Base-by-base conservation (phyloP, 108 stramenopile genomes). In the Mediolabrus comicus region DNA sequence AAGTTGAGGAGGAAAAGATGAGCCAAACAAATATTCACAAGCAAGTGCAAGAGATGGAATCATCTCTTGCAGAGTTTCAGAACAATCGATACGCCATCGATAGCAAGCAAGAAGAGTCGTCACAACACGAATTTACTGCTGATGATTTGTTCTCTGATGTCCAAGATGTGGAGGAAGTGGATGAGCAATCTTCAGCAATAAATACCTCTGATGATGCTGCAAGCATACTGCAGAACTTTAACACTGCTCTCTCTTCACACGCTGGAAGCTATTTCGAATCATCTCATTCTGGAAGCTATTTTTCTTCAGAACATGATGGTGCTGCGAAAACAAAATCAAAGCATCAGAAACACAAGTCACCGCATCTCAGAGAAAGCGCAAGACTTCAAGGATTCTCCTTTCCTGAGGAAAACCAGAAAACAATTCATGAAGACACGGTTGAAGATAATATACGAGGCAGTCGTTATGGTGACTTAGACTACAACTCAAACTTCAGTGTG, bases 71-170 rank as follows among this genome's bases (percentile, higher is more conserved):
- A 3, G 55, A 56, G 10, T 56, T 31, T 31, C 14, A 56, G 55
- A n/a, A 56, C 5, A 56, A 56, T 56, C 55, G 55, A 4, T 31
- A n/a, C 55, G 24, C 55, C n/a, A 56, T 56, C 26, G 55, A 56
- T 56, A 29, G 2, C 55, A 56, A 29, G 26, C 4, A 7, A 31
- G 55, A 56, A 29, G 55, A 56, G 6, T 5, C 27, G 22, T 56
- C 55, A n/a, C n/a, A 0, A 12, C 0, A 56, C 55, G 55, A 17
- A 25, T 14, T n/a, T 19, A 43, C 41, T 5, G 41, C 41, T 29
- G 55, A 33, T 31, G 55, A 56, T 25, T 31, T 33, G 55, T 31
- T 29, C 19, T 56, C 55, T 17, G 24, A 3, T 3, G 41, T 6
- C 16, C 41, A 43, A 6, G 17, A 43, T 0, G 41, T 5, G 16